A percentile compares a stretch with the other conserved stretches of the same genome.
Evolutionary conservation across 139 green algal species (phyloP).

Genomic region (Coelastrella sp.): DNA sequence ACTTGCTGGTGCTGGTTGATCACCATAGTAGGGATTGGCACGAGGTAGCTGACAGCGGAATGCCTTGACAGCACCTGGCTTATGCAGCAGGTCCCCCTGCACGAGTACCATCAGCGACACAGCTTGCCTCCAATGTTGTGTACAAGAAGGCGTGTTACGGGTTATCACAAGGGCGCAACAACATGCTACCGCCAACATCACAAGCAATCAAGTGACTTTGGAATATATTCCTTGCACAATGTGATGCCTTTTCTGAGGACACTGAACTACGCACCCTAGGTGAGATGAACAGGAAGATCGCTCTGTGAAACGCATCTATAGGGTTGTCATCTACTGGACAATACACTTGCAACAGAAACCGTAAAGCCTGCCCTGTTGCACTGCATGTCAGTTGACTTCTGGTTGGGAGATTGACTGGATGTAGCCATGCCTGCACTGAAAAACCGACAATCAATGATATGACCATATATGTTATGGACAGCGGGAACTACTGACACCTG

Average conservation of each 20-base stretch:
- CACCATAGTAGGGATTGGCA: constrained; percentile 80
- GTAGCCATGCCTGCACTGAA: constrained; percentile 82
- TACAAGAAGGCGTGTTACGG: too few species aligned
- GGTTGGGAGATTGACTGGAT: constrained; percentile 78
- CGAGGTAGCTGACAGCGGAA: constrained; percentile 87
- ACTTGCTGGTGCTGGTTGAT: constrained; percentile 60
- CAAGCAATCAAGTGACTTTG: too few species aligned
- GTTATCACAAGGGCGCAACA: background rate
- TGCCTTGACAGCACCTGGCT: constrained; percentile 71
- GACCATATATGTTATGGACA: too few species aligned
- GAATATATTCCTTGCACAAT: too few species aligned
- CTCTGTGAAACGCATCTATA: constrained; percentile 73
- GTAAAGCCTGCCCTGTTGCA: constrained; percentile 56
- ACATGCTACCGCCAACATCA: background rate
- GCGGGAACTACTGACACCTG: too few species aligned
- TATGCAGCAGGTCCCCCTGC: constrained; percentile 63
- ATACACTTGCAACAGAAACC: constrained; percentile 84
- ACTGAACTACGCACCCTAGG: constrained; percentile 37
- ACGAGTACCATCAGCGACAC: background rate
- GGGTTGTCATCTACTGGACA: constrained; percentile 65
- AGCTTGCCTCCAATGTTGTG: too few species aligned
- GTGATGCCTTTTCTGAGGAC: too few species aligned
- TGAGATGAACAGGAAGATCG: constrained; percentile 78
- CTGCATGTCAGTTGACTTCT: constrained; percentile 67
- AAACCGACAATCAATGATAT: too few species aligned